Conservation (phyloP, 2,329 filamentous ascomycete genomes). For the Alternaria conjuncta region DNA sequence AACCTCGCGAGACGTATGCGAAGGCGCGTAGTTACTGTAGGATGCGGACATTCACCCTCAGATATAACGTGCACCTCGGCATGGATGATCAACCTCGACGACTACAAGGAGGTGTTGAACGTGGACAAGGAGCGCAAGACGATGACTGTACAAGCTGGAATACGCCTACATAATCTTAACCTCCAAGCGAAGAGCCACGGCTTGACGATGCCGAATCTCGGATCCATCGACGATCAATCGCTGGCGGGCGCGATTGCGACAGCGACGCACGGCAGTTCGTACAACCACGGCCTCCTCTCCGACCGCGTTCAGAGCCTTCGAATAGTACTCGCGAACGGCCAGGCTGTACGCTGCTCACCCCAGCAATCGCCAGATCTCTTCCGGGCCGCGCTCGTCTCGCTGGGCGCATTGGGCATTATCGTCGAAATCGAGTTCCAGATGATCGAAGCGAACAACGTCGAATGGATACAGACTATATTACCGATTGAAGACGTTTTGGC, state of each 20-base stretch:
- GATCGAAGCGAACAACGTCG: slow-evolving; percentile 79
- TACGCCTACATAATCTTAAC: slow-evolving; percentile 78
- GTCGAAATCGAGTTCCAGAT: slow-evolving; percentile 87
- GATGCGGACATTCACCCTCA: slow-evolving; percentile 89
- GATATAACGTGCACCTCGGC: slow-evolving; percentile 90
- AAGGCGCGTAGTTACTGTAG: slow-evolving; percentile 82
- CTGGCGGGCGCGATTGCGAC: slow-evolving; percentile 92
- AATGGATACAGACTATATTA: slow-evolving; percentile 83
- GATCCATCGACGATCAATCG: slow-evolving; percentile 93
- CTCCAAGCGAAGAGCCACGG: slow-evolving; percentile 75
- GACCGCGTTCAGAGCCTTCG: slow-evolving; percentile 76
- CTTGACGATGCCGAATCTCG: slow-evolving; percentile 87
- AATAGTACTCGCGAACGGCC: slow-evolving; percentile 82
- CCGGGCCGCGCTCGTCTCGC: slow-evolving; percentile 82
- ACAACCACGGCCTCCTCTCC: slow-evolving; percentile 82
- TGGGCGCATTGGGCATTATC: slow-evolving; percentile 90
- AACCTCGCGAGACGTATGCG: slow-evolving; percentile 81
- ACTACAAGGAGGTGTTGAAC: slow-evolving; percentile 74
- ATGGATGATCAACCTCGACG: slow-evolving; percentile 94
- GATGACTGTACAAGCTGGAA: slow-evolving; percentile 85
- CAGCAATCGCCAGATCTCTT: slow-evolving; percentile 79
- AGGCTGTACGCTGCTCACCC: slow-evolving; percentile 71
- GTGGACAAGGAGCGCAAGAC: slow-evolving; percentile 70
- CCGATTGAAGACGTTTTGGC: slow-evolving; percentile 71
- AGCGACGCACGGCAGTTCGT: slow-evolving; percentile 88